Conservation (phyloP, 1,139 yeast genomes). For the Taphrina sp. region DNA sequence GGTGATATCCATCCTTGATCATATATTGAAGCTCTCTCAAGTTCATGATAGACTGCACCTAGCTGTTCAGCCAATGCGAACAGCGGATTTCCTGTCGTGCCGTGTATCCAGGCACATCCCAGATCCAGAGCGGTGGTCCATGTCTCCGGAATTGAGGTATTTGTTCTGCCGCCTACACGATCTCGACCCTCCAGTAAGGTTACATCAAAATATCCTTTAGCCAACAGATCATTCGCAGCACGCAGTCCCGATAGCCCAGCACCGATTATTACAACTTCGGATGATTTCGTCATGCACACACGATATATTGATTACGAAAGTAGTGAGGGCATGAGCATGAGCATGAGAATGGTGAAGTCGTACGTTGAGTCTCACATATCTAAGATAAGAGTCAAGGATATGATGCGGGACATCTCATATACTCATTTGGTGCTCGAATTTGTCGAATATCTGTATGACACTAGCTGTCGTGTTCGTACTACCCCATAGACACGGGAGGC, state of each 20-base stretch:
- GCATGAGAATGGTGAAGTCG: too few relatives aligned
- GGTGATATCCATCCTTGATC: slow-evolving; percentile 1
- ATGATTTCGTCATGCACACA: too few relatives aligned
- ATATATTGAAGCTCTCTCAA: slow-evolving; percentile 5
- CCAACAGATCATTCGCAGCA: slow-evolving; percentile 44
- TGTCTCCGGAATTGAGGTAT: slow-evolving; percentile 44
- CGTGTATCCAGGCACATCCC: slow-evolving; percentile 23
- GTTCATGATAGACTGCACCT: slow-evolving; percentile 3
- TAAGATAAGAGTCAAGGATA: too few relatives aligned
- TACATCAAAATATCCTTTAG: slow-evolving; percentile 46
- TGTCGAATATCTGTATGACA: too few relatives aligned
- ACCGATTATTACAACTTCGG: slow-evolving; percentile 46
- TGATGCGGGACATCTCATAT: too few relatives aligned
- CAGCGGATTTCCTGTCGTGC: slow-evolving; percentile 13
- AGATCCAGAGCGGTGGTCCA: slow-evolving; percentile 19
- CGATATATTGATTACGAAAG: too few relatives aligned
- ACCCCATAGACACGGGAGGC: too few relatives aligned
- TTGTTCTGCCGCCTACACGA: slow-evolving; percentile 49
- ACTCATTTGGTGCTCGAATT: too few relatives aligned
- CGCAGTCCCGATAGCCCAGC: slow-evolving; percentile 50
- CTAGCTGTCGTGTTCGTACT: too few relatives aligned
- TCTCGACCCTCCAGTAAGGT: slow-evolving; percentile 47
- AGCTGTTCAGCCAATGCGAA: slow-evolving; percentile 5
- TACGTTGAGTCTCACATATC: too few relatives aligned
- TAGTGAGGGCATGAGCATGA: too few relatives aligned